Evolutionary conservation across 1,139 yeast species (phyloP), one percentile per base, ranked within the genome.

Genomic region (Suhomyces guaymorum): DNA sequence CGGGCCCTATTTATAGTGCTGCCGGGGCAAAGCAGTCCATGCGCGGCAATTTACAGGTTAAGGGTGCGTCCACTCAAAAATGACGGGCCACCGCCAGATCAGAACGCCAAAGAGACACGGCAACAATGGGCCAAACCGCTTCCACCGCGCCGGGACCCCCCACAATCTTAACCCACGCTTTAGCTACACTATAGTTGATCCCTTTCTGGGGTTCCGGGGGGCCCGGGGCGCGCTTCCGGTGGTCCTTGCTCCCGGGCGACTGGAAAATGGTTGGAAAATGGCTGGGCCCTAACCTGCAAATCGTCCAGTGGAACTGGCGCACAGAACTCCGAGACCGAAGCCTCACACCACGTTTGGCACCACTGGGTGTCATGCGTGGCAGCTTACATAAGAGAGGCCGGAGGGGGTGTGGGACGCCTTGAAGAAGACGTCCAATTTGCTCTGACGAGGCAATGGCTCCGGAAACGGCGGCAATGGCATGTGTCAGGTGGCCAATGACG

Each of bases 291-390:
- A 35, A 34, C 35, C 33, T 34, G 36, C 20, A 38, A 28, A 33
- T 31, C 32, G 24, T 8, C 20, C 51, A 52, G 50, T 36, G 32
- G 33, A 37, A 43, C n/a, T n/a, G n/a, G n/a, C n/a, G n/a, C n/a
- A n/a, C n/a, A 47, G 48, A 49, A 49, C 49, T 49, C 53, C 53
- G 53, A 49, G 48, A 38, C 53, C 53, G 53, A 48, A 36, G n/a
- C n/a, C 33, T 33, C 36, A 32, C 39, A 27, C 43, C 37, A 33
- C 35, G 21, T 15, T 9, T 9, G 28, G 15, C 15, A 11, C n/a
- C 23, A 8, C 12, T 7, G 23, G 5, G 12, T n/a, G 12, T 21
- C 12, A n/a, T 6, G n/a, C 23, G 9, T 18, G 20, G 8, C 16
- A 26, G n/a, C n/a, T n/a, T n/a, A n/a, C n/a, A 18, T 7, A 18